Base-by-base conservation (phyloP, 129 eudicot species). In the sunflower (Helianthus annuus) region DNA sequence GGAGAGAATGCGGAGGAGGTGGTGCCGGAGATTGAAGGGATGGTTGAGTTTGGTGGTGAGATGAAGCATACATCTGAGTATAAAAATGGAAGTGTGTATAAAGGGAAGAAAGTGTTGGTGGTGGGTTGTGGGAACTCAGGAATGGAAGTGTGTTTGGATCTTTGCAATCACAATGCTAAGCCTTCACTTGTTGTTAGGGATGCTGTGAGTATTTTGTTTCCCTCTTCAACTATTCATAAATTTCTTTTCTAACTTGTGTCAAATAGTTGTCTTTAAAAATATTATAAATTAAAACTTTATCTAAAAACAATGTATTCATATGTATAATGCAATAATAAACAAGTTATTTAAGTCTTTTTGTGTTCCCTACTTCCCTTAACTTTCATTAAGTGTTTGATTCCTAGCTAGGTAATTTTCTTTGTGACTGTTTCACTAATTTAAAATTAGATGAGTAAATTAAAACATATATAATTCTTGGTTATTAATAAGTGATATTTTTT, bases 41-140 rank as follows among this genome's bases (percentile, higher is more conserved):
- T 85, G 83, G 82, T 36, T 73, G 90, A 83, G 78, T 95, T 90
- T 75, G 60, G 81, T 15, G 96, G 96, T 66, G 74, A 66, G 4
- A 82, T 95, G 62, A 81, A 79, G 51, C 99, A 95, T 72, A 90
- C 99, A 3, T 77, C 94, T 55, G 82, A 79, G 80, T 95, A 95
- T 53, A 90, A 85, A 77, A 86, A 89, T 77, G 99, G 99, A 4
- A 83, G 70, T 42, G 83, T 19, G 11, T 95, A 79, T 80, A 68
- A 64, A 73, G 97, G 99, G 74, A 88, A 88, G 63, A 84, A 73
- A 55, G 99, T 95, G 48, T 81, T 90, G 82, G 97, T 95, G 11
- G 97, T 95, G 16, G 99, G 99, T 2, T 85, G 99, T 84, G 99
- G 99, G 49, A 95, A 95, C 75, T 95, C 99, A 16, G 99, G 99